Evolutionary conservation across 129 eudicot genomes (phyloP).

Genomic region (Glebionis coronaria): DNA sequence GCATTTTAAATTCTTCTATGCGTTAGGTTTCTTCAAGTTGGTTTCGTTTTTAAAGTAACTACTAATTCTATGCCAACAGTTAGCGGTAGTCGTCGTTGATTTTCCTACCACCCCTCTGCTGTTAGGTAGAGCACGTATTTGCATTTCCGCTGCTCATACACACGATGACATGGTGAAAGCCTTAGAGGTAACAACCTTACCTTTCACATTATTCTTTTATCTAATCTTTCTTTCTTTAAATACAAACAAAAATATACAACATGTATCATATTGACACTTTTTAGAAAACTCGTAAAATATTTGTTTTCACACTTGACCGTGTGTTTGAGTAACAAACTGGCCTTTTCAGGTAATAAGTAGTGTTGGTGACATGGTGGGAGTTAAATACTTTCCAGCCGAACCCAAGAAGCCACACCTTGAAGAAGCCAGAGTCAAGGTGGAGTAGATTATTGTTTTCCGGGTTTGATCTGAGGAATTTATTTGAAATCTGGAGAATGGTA

Average conservation of each 20-base stretch:
- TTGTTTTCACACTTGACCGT: background rate
- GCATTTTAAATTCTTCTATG: background rate
- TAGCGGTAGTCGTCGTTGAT: constrained; percentile 88
- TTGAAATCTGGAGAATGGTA: background rate
- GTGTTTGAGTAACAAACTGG: constrained; percentile 20
- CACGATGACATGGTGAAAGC: constrained; percentile 92
- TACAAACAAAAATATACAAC: no score
- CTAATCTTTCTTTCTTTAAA: background rate
- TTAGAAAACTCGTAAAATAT: background rate
- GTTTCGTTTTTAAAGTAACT: constrained; percentile 7
- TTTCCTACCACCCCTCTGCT: constrained; percentile 95
- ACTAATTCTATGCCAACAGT: constrained; percentile 31
- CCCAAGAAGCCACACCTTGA: no score
- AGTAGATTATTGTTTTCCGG: no score
- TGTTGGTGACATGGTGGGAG: constrained; percentile 21
- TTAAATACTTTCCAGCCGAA: no score
- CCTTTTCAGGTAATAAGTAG: constrained; percentile 66
- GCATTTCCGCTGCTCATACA: constrained; percentile 95
- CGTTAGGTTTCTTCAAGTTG: background rate
- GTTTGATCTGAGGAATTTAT: background rate
- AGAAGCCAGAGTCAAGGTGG: no score
- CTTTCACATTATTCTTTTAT: background rate
- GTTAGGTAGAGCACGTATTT: constrained; percentile 87
- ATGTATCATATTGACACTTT: no score
- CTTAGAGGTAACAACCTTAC: constrained; percentile 54